Evolutionary conservation across 2,329 filamentous ascomycete species (phyloP), one percentile per base, ranked within the genome.

Genomic region (Talaromyces piceae): DNA sequence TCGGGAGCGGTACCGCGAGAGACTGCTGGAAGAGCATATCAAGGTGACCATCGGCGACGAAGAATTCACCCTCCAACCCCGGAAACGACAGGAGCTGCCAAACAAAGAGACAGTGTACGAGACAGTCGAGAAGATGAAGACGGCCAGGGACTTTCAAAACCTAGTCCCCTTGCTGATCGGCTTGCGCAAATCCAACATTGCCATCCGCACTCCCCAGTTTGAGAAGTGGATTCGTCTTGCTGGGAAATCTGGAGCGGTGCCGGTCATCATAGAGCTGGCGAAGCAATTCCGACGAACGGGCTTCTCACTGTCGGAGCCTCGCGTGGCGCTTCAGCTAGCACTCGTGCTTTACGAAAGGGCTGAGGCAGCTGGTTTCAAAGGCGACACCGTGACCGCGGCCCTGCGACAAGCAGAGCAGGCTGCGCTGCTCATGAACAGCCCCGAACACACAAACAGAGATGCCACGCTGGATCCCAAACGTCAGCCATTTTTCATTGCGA

Each of bases 401-500:
- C 50, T 68, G 4, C 57, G 55, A 20, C 54, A 69, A 50, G 71
- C 68, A 2, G 60, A 67, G 48, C 61, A 66, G 41, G 60, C 67
- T 11, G 63, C 64, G 4, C 54, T 57, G 28, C 53, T 73, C 53
- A 64, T 73, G 58, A 65, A 73, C 41, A 50, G 58, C 3, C 59
- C 62, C n/a, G 59, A 67, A 45, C 67, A 72, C 51, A 55, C 54
- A 7, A 54, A 58, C 16, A 41, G 48, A n/a, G 49, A 59, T 13
- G 18, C 56, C 4, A 45, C 57, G 22, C 44, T 57, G 5, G 68
- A 76, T 48, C 64, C 70, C 9, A 69, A 71, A 55, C 59, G 58
- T 43, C 62, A 64, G 50, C 71, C 73, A 1, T 67, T 69, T 23
- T 65, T 76, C 16, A 64, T 73, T 41, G 73, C 66, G 20, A 60